phyloP scores from a whole-genome alignment of 129 eudicot genomes.

The Pittosporum tobira region DNA sequence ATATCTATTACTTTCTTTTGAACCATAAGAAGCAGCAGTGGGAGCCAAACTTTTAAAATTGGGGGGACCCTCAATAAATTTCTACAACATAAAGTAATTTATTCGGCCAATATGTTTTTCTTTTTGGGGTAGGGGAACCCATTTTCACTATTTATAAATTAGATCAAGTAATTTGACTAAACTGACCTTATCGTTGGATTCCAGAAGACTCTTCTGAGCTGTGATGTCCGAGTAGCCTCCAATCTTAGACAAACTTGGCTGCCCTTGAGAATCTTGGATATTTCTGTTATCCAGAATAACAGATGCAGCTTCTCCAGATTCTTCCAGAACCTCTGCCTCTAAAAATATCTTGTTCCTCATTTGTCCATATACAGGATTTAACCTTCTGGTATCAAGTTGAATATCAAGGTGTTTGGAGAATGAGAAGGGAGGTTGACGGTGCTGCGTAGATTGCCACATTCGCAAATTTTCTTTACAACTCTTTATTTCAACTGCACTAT shows the following conservation, averaged over 20 bases:
- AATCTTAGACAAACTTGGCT: slow-evolving; percentile 5
- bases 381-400: slow-evolving; percentile 20
- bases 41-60: too few species aligned
- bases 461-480: slow-evolving; percentile 30
- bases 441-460: slow-evolving; percentile 9
- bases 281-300: slow-evolving; percentile 7
- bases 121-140: too few species aligned
- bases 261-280: slow-evolving; percentile 17
- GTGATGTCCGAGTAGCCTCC: slow-evolving; percentile 14
- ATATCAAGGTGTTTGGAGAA: slow-evolving; percentile 18
- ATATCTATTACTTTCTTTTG: too few species aligned
- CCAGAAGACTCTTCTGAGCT: background rate
- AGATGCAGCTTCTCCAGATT: slow-evolving; percentile 1
- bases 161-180: too few species aligned
- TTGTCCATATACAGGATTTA: slow-evolving; percentile 14
- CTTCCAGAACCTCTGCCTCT: slow-evolving; percentile 12
- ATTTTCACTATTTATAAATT: too few species aligned
- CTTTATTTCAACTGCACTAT: slow-evolving; percentile 37
- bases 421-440: slow-evolving; percentile 17
- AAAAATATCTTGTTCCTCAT: slow-evolving; percentile 1
- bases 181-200: slow-evolving; percentile 36
- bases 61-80: too few species aligned
- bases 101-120: too few species aligned
- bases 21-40: too few species aligned
- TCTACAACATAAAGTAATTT: too few species aligned